Evolutionary conservation across 1,284 basidiomycete genomes (phyloP), one percentile per base, ranked within the genome.

Genomic region (Ustilago tritici): DNA sequence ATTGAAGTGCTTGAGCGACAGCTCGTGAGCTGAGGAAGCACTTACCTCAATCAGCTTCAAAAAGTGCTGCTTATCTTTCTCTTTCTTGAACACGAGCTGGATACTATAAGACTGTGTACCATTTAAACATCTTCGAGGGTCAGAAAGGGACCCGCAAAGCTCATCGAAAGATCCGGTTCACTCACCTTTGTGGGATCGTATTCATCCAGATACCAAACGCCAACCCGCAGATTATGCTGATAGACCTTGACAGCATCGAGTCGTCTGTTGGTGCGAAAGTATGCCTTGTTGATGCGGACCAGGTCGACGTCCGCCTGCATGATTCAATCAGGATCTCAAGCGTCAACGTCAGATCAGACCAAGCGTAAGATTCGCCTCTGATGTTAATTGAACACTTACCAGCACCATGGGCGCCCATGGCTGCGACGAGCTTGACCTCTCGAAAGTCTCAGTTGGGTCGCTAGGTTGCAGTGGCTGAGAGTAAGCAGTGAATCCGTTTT

Each of bases 21-120:
- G 50, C 4, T 54, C 4, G 17, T 28, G 12, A 9, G 14, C 41
- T 12, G 14, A 38, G 19, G 15, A 8, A 19, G 34, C 5, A 64
- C 65, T 65, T 31, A 70, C 72, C 56, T 64, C 58, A n/a, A 76
- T 71, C 50, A 71, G 11, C 15, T 53, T 54, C 35, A 76, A 17
- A 32, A 76, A 76, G n/a, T 17, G 15, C 6, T 53, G 49, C 12
- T 47, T 65, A 47, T 76, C 74, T 52, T 56, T 35, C 53, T 65
- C 62, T 14, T 57, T 46, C n/a, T 34, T 28, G 53, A 76, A 76
- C 3, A 57, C 57, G 41, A 76, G 62, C 61, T 71, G 69, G 14
- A 64, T 49, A 2, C 74, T 69, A 43, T 64, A 56, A 1, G 56
- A 47, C 68, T 76, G 49, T 15, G 40, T 17, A 31, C 17, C 5